Evolutionary conservation across 73 alveolate species (phyloP), one percentile per base, ranked within the genome.

Genomic region (Tetrahymena borealis): DNA sequence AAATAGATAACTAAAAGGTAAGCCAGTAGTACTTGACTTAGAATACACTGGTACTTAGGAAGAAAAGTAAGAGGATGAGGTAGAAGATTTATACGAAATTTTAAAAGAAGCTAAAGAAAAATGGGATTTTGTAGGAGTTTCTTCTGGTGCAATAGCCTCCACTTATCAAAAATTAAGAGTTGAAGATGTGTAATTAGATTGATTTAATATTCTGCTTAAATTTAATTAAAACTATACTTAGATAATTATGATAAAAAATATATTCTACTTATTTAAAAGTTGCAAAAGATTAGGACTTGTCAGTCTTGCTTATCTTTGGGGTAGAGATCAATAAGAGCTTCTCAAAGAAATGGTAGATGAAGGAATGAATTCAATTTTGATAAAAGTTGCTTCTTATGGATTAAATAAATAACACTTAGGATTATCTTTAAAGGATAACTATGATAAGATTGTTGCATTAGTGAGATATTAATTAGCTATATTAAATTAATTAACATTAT

Each of bases 101-200:
- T 91, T 98, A 38, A 95, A 92, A 91, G 98, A 98, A 85, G 99
- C 98, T 3, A 96, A 98, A 90, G 85, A 60, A 60, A 60, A 60
- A 35, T 60, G 85, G 85, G 85, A 60, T 28, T 60, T 60, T 20
- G 3, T 15, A 60, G 98, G 99, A 24, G 99, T 98, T 10, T 95
- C 98, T 33, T 95, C 98, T 41, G 99, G 99, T 15, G 99, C 99
- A 28, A 98, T 98, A 28, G 96, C 97, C 79, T 97, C 99, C 38
- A 97, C 98, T 37, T 98, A 98, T 94, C 97, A 98, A 94, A 98
- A 99, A 96, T 91, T 96, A 79, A 98, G 99, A 95, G 99, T 97
- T 33, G 99, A 98, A 93, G 96, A 98, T 96, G 97, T 97, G 79
- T 95, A 95, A 33, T 32, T 32, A 11, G 1, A 78, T 39, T 5